Evolutionary conservation across 768 basidiomycete species (phyloP), one percentile per base, ranked within the genome.

Genomic region (Leccinum subgranulosum): DNA sequence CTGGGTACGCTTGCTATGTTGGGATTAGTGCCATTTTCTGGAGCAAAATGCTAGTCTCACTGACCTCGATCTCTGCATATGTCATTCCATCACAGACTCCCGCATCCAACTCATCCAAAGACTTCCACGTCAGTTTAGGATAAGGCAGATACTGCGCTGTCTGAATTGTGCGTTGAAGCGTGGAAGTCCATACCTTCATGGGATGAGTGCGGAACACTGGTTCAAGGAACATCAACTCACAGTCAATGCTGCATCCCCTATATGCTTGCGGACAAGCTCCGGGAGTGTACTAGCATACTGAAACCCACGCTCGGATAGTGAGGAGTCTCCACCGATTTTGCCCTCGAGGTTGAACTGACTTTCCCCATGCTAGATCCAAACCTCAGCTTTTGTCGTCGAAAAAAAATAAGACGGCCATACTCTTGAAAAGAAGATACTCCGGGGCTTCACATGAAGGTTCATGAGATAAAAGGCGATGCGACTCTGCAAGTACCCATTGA

Each of bases 71-170:
- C 80, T 98, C 96, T 76, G 93, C 88, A 65, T 99, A 99, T 4
- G 97, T 98, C 97, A 99, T 98, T 15, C 89, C 97, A 73, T 99
- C 97, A 67, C 97, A 99, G 33, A 99, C 97, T 25, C 97, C 97
- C 8, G 97, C 97, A 71, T 99, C 97, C 25, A 99, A 80, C 73
- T 99, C 97, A 66, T 99, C 97, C 53, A 99, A 76, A 2, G 93
- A 94, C 72, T 99, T 99, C 97, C 97, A 99, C 3, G 96, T 98
- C 61, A 98, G 76, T 66, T 98, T 97, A 48, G 87, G 80, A 68
- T 93, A 98, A 1, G 89, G 86, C 17, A 99, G 78, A 60, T 82
- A 64, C 39, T 86, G 81, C 3, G 84, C 95, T 0, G 96, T 99
- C 69, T 98, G 93, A 17, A 92, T 90, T 17, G 96, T 99, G 25